Evolutionary conservation across 306 rosid species (phyloP).

Genomic region (Purshia tridentata): DNA sequence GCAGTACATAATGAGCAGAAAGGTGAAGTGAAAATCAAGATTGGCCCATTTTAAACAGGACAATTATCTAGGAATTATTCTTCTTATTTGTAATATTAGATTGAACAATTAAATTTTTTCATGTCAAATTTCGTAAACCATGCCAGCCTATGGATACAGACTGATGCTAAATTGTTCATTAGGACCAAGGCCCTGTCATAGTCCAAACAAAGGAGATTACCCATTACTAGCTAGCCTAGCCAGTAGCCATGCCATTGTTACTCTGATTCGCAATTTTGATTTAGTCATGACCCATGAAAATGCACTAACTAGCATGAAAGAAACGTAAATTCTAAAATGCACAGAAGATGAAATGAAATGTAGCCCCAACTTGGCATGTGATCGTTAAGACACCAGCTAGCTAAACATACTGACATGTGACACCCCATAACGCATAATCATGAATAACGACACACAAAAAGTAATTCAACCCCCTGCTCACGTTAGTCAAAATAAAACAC

Average conservation of each 20-base stretch:
- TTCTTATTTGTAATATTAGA: too few relatives aligned
- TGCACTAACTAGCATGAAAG: conserved; percentile 20
- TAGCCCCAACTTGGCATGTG: conserved; percentile 39
- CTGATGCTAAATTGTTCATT: background rate
- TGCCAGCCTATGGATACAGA: background rate
- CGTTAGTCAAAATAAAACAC: background rate
- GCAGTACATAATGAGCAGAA: too few relatives aligned
- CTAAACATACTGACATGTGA: conserved; percentile 31
- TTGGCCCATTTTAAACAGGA: too few relatives aligned
- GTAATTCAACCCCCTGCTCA: background rate
- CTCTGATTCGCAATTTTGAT: background rate
- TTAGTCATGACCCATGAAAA: conserved; percentile 8
- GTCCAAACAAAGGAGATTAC: too few relatives aligned
- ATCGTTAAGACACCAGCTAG: conserved; percentile 30
- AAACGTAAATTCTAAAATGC: conserved; percentile 31
- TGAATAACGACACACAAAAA: background rate
- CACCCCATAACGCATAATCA: conserved; percentile 35
- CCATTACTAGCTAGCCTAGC: too few relatives aligned
- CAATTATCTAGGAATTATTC: too few relatives aligned
- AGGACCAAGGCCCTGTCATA: too few relatives aligned
- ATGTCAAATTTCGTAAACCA: background rate
- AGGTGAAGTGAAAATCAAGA: too few relatives aligned
- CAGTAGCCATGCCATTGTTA: background rate
- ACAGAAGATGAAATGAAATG: background rate
- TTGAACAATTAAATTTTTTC: background rate